Base-by-base conservation (phyloP, 768 basidiomycete genomes). In the Neoboletus subvelutipes region DNA sequence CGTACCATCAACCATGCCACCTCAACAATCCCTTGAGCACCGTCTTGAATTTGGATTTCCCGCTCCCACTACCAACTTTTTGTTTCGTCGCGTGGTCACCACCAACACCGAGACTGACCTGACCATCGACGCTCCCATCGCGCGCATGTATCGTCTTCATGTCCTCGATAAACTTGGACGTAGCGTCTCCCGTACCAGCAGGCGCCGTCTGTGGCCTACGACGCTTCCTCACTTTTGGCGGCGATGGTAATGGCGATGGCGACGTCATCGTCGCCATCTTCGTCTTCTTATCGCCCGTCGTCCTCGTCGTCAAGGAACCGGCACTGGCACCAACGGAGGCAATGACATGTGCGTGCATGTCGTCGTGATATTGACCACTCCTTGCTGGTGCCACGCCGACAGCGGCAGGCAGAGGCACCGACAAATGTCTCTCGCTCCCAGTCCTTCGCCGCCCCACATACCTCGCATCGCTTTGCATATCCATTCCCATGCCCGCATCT, bases 161-260 rank as follows among this genome's bases (percentile, higher is more conserved):
- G 0, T 55, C 63, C 13, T 67, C 64, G 4, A 56, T 42, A 40
- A 67, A 67, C 56, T 50, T 55, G 55, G 51, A 29, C 4, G 60
- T n/a, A 5, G 50, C 28, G 5, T 64, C 63, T 2, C 65, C 58
- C 15, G 36, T 39, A 20, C 57, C 55, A 4, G 28, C 36, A 28
- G 68, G 68, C 0, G 70, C 68, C 2, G 68, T 72, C 49, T 68
- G 68, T 43, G 68, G 68, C 12, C 70, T 65, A 24, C 34, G 41
- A 10, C 45, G 60, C 46, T 55, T 58, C 50, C 17, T 55, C 24
- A 40, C 24, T 37, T 54, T 66, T 8, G 50, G 11, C 4, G 63
- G 36, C 10, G 56, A 45, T 15, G 50, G 15, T n/a, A 17, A 4
- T 17, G 26, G 41, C 20, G 43, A 10, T 22, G 24, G 37, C 9